Percentiles rank a stretch among this genome's conserved stretches.
These are phyloP conservation scores for Rhodocollybia butyracea DNA, from an alignment of 768 basidiomycete species.

Conservation along the genomic window DNA sequence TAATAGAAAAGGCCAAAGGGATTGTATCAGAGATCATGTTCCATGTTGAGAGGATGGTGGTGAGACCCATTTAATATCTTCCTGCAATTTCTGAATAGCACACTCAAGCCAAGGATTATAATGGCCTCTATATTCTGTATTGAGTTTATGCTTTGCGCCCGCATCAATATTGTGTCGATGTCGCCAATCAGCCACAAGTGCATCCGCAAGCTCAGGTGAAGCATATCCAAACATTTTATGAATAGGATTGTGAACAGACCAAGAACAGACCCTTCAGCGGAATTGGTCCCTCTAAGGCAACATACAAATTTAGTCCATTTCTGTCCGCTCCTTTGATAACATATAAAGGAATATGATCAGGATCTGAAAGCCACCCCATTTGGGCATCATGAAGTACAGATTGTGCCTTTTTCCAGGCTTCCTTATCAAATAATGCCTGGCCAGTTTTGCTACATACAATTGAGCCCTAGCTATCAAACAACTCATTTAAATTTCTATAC, in stretches of 20 bases:
- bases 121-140: constrained; percentile 11
- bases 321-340: constrained; percentile 10
- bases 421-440: neutral
- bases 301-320: constrained; percentile 14
- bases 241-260: constrained; percentile 19
- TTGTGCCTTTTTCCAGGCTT: constrained; percentile 9
- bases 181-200: constrained; percentile 15
- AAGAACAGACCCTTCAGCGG: constrained; percentile 21
- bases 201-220: constrained; percentile 17
- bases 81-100: constrained; percentile 11
- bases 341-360: constrained; percentile 14
- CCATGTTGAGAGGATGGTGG: neutral
- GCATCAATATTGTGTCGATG: constrained; percentile 14
- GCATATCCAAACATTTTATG: constrained; percentile 19
- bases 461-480: constrained; percentile 12
- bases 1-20: constrained; percentile 3
- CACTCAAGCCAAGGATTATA: constrained; percentile 16
- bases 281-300: constrained; percentile 18
- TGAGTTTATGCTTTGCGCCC: constrained; percentile 8
- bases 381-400: constrained; percentile 12
- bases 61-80: constrained; percentile 8
- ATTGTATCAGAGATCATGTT: constrained; percentile 6
- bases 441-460: neutral
- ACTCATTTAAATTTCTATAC: constrained; percentile 12
- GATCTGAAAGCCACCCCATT: constrained; percentile 17